Conservation (phyloP, 371 early-diverging fungal genomes). For the Entomophthora muscae region DNA sequence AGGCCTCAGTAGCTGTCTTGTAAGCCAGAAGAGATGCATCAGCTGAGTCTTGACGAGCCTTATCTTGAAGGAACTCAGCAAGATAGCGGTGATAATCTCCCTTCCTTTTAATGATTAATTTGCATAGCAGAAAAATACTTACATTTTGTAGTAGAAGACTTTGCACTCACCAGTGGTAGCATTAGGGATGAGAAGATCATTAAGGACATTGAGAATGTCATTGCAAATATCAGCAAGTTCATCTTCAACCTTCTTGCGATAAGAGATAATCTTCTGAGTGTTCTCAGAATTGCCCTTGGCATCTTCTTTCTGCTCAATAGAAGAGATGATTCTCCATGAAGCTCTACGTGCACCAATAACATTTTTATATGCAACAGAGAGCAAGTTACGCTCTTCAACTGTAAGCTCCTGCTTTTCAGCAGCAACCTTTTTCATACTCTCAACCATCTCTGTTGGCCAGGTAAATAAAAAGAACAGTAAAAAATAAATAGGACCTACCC, state of each 20-base stretch:
- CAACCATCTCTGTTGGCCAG: slow-evolving; percentile 72
- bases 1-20: slow-evolving; percentile 89
- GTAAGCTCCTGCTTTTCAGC: slow-evolving; percentile 57
- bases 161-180: slow-evolving; percentile 87
- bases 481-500: slow-evolving; percentile 52
- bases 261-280: slow-evolving; percentile 74
- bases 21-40: slow-evolving; percentile 88
- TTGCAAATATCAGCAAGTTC: slow-evolving; percentile 92
- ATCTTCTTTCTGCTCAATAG: slow-evolving; percentile 97
- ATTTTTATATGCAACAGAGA: slow-evolving; percentile 99
- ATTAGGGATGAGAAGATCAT: slow-evolving; percentile 66
- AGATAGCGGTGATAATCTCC: slow-evolving; percentile 99
- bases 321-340: slow-evolving; percentile 98
- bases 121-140: slow-evolving; percentile 11
- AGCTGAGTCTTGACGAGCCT: slow-evolving; percentile 73
- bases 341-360: slow-evolving; percentile 98
- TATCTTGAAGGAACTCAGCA: slow-evolving; percentile 89
- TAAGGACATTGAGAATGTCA: slow-evolving; percentile 87
- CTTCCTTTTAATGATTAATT: slow-evolving; percentile 38
- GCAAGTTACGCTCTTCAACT: slow-evolving; percentile 95
- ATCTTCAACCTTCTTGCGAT: slow-evolving; percentile 81
- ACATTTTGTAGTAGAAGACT: slow-evolving; percentile 99
- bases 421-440: slow-evolving; percentile 78
- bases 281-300: slow-evolving; percentile 73
- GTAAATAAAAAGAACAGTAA: neutral